These are phyloP conservation scores for Aspergillus bertholletiae DNA, from an alignment of 495 filamentous ascomycete genomes.

Conservation along the genomic window DNA sequence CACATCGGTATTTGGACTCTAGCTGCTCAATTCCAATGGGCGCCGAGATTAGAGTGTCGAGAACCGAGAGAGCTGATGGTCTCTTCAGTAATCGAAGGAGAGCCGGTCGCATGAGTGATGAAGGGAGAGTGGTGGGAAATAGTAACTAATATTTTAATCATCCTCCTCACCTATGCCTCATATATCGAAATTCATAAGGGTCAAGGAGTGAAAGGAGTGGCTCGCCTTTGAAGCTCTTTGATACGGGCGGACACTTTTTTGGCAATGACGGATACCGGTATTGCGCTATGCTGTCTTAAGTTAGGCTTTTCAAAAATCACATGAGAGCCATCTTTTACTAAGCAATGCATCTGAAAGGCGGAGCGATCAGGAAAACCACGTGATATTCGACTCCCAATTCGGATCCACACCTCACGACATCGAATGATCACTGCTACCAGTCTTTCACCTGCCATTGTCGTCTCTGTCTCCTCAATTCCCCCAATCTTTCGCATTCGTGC, in stretches of 20 bases:
- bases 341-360: slow-evolving; percentile 27
- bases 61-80: slow-evolving; percentile 48
- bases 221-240: slow-evolving; percentile 2
- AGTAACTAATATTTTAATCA: slow-evolving; percentile 20
- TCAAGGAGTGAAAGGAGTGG: background rate
- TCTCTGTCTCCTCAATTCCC: slow-evolving; percentile 20
- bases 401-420: slow-evolving; percentile 33
- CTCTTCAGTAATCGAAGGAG: slow-evolving; percentile 51
- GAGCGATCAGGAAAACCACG: slow-evolving; percentile 35
- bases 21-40: slow-evolving; percentile 39
- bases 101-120: slow-evolving; percentile 48
- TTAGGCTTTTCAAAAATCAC: slow-evolving; percentile 12
- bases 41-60: slow-evolving; percentile 37
- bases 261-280: slow-evolving; percentile 4
- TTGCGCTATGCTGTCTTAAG: slow-evolving; percentile 23
- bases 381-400: slow-evolving; percentile 22
- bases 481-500: slow-evolving; percentile 25
- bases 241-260: slow-evolving; percentile 14
- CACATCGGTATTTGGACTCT: slow-evolving; percentile 14
- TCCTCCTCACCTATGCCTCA: slow-evolving; percentile 18
- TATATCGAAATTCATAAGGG: background rate
- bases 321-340: slow-evolving; percentile 21
- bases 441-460: slow-evolving; percentile 23
- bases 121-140: slow-evolving; percentile 14
- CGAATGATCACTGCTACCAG: slow-evolving; percentile 22